Base-by-base conservation (phyloP, 768 basidiomycete species). In the Tylopilus rubrobrunneus region DNA sequence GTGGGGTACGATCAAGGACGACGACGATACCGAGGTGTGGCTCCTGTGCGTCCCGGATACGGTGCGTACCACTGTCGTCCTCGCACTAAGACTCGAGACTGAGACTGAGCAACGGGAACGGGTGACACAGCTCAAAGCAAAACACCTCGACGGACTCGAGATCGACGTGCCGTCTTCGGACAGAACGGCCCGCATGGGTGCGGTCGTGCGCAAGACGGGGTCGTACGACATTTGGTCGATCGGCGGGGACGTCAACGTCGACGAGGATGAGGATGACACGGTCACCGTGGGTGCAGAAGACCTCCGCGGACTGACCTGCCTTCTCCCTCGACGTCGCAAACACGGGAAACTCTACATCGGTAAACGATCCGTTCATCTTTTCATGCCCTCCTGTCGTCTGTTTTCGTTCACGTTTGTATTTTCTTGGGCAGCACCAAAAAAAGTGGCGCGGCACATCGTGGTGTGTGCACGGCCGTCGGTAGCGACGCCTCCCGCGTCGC, bases 151-250 rank as follows among this genome's bases (percentile, higher is more conserved):
- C 29, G 74, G 73, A 15, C 58, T 82, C 23, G 69, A 76, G 47
- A 60, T 90, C 7, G 75, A 80, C 40, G 59, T 73, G 0, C 73
- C 81, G 0, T 64, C 76, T 0, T 66, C 74, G 7, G 70, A 76
- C 15, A 57, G 52, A 59, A 78, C 70, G 5, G 66, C 70, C 5
- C 74, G 73, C 17, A 57, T 85, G 4, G 86, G 83, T 0, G 67
- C 66, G 4, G 54, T 90, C 21, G 70, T 75, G 12, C 75, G 78
- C 25, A 89, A 86, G 64, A 69, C 76, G 34, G 69, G 74, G 3
- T 69, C 75, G 0, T 87, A 82, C 56, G 86, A 88, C 56, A 70
- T 89, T 7, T 90, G 86, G 87, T 78, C 79, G 19, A 59, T 87
- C 15, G 81, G 77, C 2, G 73, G 76, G 7, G 69, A 70, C 43